These are phyloP conservation scores for Suillus discolor DNA, from an alignment of 768 basidiomycete genomes.

Conservation along the genomic window DNA sequence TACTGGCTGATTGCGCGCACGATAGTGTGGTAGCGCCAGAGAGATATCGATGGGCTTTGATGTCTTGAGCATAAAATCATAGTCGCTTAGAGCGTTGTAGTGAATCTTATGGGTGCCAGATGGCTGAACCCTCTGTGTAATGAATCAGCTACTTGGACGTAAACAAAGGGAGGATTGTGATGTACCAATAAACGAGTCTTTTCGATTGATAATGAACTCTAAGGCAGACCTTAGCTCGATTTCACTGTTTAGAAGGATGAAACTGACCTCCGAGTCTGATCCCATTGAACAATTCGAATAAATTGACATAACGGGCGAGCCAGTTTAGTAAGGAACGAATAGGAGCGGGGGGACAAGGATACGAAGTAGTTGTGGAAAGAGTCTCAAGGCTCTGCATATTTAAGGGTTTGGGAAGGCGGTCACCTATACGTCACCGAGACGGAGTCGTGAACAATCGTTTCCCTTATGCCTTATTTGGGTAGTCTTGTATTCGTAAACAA, in stretches of 20 bases:
- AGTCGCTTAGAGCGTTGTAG: slow-evolving; percentile 59
- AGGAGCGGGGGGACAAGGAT: slow-evolving; percentile 3
- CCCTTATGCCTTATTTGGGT: slow-evolving; percentile 34
- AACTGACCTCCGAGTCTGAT: slow-evolving; percentile 27
- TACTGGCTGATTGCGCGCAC: slow-evolving; percentile 71
- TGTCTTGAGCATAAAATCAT: slow-evolving; percentile 68
- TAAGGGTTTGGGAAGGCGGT: slow-evolving; percentile 16
- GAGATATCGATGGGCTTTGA: slow-evolving; percentile 60
- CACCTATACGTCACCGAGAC: slow-evolving; percentile 6
- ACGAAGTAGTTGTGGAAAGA: slow-evolving; percentile 9
- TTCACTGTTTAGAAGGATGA: background rate
- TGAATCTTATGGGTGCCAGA: slow-evolving; percentile 64
- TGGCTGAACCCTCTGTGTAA: slow-evolving; percentile 31
- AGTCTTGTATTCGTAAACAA: slow-evolving; percentile 35
- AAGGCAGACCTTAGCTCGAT: slow-evolving; percentile 15
- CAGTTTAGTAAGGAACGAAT: slow-evolving; percentile 6
- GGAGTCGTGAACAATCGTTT: slow-evolving; percentile 3
- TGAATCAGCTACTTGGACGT: slow-evolving; percentile 1
- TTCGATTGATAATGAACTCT: slow-evolving; percentile 29
- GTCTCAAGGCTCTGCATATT: slow-evolving; percentile 5
- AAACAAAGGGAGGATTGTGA: background rate
- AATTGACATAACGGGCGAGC: slow-evolving; percentile 22
- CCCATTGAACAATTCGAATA: slow-evolving; percentile 23
- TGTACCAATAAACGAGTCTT: slow-evolving; percentile 20
- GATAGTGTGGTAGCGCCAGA: slow-evolving; percentile 76